Conservation (phyloP, 192 early-diverging fungal genomes). For the Allomyces macrogynus region DNA sequence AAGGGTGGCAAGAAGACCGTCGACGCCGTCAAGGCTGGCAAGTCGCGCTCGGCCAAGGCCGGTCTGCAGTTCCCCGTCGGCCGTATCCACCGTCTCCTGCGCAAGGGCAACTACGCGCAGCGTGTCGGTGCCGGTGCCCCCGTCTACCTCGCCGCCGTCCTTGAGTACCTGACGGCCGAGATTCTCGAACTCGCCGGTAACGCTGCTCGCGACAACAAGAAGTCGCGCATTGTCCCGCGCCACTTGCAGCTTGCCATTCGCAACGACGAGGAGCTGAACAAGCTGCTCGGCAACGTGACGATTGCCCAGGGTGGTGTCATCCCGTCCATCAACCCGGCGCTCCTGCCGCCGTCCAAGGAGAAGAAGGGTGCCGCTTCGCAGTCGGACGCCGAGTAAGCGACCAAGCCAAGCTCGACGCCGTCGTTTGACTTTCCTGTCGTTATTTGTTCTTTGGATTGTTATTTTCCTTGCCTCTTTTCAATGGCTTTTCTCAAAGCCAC, state of each 20-base stretch:
- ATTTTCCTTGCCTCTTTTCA: neutral
- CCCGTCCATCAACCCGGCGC: constrained; percentile 72
- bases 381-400: constrained; percentile 1
- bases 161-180: constrained; percentile 90
- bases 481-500: neutral
- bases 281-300: constrained; percentile 69
- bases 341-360: constrained; percentile 65
- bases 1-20: constrained; percentile 9
- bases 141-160: constrained; percentile 85
- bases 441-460: too few species aligned
- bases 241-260: constrained; percentile 88
- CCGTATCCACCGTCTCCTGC: constrained; percentile 86
- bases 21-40: constrained; percentile 9
- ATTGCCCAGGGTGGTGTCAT: constrained; percentile 88
- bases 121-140: constrained; percentile 83
- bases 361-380: constrained; percentile 35
- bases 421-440: neutral
- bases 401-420: neutral
- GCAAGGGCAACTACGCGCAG: constrained; percentile 85
- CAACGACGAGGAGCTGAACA: constrained; percentile 90
- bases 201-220: constrained; percentile 86
- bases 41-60: constrained; percentile 71
- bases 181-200: constrained; percentile 92
- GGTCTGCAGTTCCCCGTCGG: constrained; percentile 94
- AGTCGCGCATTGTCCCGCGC: constrained; percentile 86